Conservation (phyloP, 176 grass and related monocot species). For the Sorghum bicolor region Sorghum_bicolor_NCBIv3 NC_012877.2:55631001-55631500, state of each 20-base stretch:
- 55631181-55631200: not conserved
- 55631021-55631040: not conserved
- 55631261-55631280: not conserved
- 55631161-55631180: not conserved
- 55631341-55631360: not conserved
- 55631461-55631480: slow-evolving; percentile 58
- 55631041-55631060: not conserved
- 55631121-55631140: not conserved
- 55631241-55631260: not conserved
- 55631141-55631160: not conserved
- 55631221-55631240: not conserved
- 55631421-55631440: slow-evolving; percentile 1
- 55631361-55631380: not conserved
- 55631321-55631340: not conserved
- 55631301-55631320: not conserved
- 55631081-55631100: not conserved
- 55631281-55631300: not conserved
- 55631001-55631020: not conserved
- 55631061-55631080: not conserved
- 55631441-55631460: not conserved
- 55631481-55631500: slow-evolving; percentile 96
- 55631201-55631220: not conserved
- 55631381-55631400: not conserved
- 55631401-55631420: not conserved
- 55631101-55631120: not conserved